Evolutionary conservation across 345 rosid species (phyloP), one percentile per base, ranked within the genome.

Genomic region (Citrus mangshanensis): DNA sequence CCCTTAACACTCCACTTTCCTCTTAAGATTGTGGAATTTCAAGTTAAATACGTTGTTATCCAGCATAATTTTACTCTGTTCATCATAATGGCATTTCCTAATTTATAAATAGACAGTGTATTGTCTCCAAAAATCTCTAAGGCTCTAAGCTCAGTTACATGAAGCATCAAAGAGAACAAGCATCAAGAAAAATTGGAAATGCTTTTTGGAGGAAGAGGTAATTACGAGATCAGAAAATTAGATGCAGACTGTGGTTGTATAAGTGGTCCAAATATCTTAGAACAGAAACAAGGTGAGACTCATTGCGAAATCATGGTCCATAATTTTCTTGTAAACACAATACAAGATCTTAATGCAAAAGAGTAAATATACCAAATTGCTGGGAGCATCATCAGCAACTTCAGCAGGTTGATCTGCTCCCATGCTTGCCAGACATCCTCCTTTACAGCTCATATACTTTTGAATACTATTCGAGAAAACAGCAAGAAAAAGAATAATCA

Each of bases 341-440:
- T 38, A 16, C 2, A 18, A 34, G 2, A 24, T 9, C 38, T 24
- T 34, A 46, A 37, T 21, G 30, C 63, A 82, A 16, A 61, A 42
- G 35, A 77, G 74, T 56, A 82, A 74, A 46, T 49, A 74, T 91
- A 93, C 98, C 98, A 91, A 80, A 82, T 89, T 87, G 84, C 85
- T 88, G n/a, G 97, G 98, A 35, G 99, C 97, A 89, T 90, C 92
- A 25, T 92, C 89, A 59, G 76, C 95, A 60, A 95, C 98, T 87
- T 92, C 97, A 72, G 98, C 99, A 76, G 99, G 98, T 79, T 95
- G 99, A 86, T 95, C 98, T 24, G 90, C 78, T 21, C 98, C 98
- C 22, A 89, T 70, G 80, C 98, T 93, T 42, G 93, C 94, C 86
- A 90, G 82, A 72, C 99, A 95, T 70, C 93, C 82, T 73, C 99